Percentiles rank a stretch among this genome's conserved stretches.
Evolutionary conservation across 2,329 filamentous ascomycete species (phyloP).

Genomic region (Fusarium albidum): DNA sequence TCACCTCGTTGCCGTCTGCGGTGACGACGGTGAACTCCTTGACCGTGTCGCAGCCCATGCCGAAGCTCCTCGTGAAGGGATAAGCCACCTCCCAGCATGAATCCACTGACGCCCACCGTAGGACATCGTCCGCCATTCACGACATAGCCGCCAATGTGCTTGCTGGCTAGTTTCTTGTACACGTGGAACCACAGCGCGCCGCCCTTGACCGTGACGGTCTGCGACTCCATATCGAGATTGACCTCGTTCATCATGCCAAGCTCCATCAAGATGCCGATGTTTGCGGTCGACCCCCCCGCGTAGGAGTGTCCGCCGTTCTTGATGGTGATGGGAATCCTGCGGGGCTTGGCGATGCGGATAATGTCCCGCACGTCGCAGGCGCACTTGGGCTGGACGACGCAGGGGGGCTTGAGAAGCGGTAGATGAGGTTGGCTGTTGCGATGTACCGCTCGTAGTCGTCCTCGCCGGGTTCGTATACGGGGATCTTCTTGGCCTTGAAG

Average conservation of each 20-base stretch:
- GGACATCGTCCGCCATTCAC: slow-evolving; percentile 45
- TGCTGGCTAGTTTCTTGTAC: neutral
- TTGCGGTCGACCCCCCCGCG: neutral
- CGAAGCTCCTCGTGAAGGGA: slow-evolving; percentile 39
- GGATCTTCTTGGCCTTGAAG: neutral
- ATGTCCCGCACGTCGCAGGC: neutral
- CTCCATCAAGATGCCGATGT: neutral
- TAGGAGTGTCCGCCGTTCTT: neutral
- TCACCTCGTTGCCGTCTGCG: neutral
- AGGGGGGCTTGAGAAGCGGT: neutral
- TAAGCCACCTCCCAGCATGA: slow-evolving; percentile 47
- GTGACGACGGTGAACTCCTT: neutral
- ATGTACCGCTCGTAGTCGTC: neutral
- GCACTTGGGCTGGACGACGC: neutral
- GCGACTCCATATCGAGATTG: neutral
- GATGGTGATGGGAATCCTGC: neutral
- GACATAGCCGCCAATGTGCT: slow-evolving; percentile 29
- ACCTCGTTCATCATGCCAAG: neutral
- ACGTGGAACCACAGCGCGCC: neutral
- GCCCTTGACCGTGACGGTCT: neutral
- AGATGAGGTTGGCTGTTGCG: neutral
- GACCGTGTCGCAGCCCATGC: neutral
- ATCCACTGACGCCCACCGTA: slow-evolving; percentile 48
- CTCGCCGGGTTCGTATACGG: neutral
- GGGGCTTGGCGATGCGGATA: neutral